Percentiles rank a stretch among this genome's conserved stretches.
These are phyloP conservation scores for Ganoderma lucidum DNA, from an alignment of 1,284 basidiomycete species.

Conservation along the genomic window DNA sequence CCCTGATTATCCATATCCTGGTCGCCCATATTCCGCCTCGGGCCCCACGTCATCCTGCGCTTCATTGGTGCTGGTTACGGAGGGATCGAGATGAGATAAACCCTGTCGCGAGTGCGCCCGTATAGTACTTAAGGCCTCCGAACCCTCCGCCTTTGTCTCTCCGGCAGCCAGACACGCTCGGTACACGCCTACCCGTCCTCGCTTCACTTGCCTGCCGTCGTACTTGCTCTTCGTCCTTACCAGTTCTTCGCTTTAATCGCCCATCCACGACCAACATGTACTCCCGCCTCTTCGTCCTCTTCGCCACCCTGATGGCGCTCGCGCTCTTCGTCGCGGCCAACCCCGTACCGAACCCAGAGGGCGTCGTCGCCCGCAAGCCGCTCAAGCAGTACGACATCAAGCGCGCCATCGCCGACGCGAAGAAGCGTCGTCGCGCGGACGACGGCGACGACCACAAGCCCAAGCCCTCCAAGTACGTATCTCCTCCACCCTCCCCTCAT, in stretches of 20 bases:
- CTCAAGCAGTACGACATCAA: constrained; percentile 47
- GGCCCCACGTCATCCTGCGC: constrained; percentile 26
- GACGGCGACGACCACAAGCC: constrained; percentile 18
- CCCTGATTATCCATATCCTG: constrained; percentile 21
- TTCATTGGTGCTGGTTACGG: constrained; percentile 8
- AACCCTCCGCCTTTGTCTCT: not conserved
- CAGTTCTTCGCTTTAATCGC: not conserved
- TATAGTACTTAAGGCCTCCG: constrained; percentile 20
- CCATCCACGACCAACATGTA: constrained; percentile 24
- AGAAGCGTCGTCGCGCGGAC: constrained; percentile 27
- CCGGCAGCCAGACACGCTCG: constrained; percentile 18
- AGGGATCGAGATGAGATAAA: constrained; percentile 15
- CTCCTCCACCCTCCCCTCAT: too few species aligned
- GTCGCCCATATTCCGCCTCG: not conserved
- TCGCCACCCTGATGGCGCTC: constrained; percentile 31
- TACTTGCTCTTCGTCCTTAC: constrained; percentile 16
- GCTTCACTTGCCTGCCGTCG: constrained; percentile 9
- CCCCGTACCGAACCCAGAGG: constrained; percentile 29
- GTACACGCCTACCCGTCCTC: constrained; percentile 19
- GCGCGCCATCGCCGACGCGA: constrained; percentile 37
- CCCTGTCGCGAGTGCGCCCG: constrained; percentile 11
- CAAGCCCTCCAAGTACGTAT: constrained; percentile 35
- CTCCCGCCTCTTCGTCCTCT: constrained; percentile 33
- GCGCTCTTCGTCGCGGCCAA: constrained; percentile 27
- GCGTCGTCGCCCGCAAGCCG: constrained; percentile 28